Conservation (phyloP, 1,284 basidiomycete species). For the Microbotryum lychnidis-dioicae region DNA sequence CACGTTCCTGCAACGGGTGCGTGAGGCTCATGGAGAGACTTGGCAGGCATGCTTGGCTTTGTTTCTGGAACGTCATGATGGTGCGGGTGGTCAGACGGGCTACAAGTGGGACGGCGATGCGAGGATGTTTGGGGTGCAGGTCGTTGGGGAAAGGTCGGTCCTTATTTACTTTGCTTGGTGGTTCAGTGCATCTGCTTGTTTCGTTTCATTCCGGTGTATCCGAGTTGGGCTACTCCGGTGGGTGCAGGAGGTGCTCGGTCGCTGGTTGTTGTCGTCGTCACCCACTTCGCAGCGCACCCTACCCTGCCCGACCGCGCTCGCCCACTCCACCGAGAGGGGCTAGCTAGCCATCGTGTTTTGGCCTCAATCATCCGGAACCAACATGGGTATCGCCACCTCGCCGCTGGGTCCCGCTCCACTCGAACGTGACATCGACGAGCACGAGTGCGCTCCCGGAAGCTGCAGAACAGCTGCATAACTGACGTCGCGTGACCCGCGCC, state of each 20-base stretch:
- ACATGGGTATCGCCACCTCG: too few relatives aligned
- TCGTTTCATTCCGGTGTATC: not conserved
- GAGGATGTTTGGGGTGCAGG: conserved; percentile 73
- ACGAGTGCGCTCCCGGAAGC: not conserved
- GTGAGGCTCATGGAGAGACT: conserved; percentile 60
- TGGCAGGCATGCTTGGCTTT: conserved; percentile 70
- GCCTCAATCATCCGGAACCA: not conserved
- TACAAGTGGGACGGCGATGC: conserved; percentile 61
- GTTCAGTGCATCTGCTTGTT: not conserved
- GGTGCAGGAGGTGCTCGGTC: not conserved
- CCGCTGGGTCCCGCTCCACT: too few relatives aligned
- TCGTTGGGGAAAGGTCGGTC: conserved; percentile 74
- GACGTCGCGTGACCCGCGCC: conserved; percentile 8
- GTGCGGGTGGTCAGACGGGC: not conserved
- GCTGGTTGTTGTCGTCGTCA: too few relatives aligned
- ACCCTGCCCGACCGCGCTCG: too few relatives aligned
- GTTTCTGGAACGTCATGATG: conserved; percentile 54
- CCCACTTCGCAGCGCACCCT: too few relatives aligned
- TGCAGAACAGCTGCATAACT: too few relatives aligned
- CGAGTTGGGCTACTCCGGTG: not conserved
- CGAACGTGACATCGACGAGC: too few relatives aligned
- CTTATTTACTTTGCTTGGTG: not conserved
- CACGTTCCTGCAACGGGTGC: conserved; percentile 65
- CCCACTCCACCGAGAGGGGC: not conserved
- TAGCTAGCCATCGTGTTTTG: not conserved